Conservation (phyloP, 768 basidiomycete genomes). For the Pleurotus pulmonarius region DNA sequence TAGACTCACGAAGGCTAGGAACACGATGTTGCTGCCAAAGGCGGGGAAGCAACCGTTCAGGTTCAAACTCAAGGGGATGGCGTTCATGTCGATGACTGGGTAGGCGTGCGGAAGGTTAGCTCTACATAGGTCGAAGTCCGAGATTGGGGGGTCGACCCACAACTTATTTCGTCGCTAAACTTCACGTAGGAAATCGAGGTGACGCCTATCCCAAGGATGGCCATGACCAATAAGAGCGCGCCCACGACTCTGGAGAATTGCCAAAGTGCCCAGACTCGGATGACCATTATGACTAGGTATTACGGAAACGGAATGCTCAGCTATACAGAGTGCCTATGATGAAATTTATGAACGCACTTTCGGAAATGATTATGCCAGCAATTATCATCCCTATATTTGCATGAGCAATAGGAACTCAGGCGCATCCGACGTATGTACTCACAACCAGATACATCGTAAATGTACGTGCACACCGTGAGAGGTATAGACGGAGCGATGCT, state of each 20-base stretch:
- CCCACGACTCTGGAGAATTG: background rate
- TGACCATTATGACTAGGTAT: background rate
- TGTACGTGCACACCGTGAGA: no score
- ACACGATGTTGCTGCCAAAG: background rate
- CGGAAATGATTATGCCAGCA: no score
- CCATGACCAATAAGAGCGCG: background rate
- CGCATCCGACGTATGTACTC: no score
- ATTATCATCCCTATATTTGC: no score
- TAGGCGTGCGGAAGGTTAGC: background rate
- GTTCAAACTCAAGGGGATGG: background rate
- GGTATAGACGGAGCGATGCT: no score
- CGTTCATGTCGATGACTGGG: background rate
- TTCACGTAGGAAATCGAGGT: background rate
- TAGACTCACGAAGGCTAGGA: background rate
- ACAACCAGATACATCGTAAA: no score
- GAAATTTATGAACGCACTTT: no score
- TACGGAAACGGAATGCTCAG: background rate
- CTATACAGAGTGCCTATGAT: no score
- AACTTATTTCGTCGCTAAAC: background rate
- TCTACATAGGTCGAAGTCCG: background rate
- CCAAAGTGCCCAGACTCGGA: slow-evolving; percentile 1
- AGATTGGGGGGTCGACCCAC: background rate
- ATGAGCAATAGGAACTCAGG: no score
- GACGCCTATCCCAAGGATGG: background rate
- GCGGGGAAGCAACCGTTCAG: background rate